Percentiles rank a stretch among this genome's conserved stretches.
These are phyloP conservation scores for Telfairia occidentalis DNA, from an alignment of 331 rosid genomes.

Conservation along the genomic window DNA sequence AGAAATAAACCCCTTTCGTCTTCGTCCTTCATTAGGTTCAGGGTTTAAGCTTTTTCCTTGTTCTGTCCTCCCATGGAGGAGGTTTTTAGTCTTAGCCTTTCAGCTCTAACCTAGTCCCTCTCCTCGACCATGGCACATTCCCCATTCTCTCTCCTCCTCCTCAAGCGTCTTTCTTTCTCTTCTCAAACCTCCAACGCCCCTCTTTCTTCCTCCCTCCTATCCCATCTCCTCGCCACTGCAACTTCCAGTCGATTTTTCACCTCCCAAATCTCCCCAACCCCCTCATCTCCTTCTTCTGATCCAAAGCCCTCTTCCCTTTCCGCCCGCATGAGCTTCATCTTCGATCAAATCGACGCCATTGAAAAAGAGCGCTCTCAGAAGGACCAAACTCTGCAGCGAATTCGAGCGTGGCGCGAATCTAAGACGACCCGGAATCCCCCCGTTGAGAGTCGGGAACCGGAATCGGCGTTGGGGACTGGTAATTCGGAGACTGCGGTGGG, in stretches of 20 bases:
- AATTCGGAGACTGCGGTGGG: not conserved
- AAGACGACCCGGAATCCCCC: constrained; percentile 24
- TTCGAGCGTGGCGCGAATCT: constrained; percentile 77
- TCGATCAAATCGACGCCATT: constrained; percentile 86
- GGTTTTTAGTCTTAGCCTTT: not conserved
- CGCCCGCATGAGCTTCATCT: constrained; percentile 77
- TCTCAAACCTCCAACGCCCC: constrained; percentile 24
- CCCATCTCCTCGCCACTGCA: constrained; percentile 15
- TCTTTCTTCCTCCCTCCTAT: constrained; percentile 6
- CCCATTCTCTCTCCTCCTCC: constrained; percentile 49
- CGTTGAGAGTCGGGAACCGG: constrained; percentile 11
- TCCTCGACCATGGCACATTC: constrained; percentile 38
- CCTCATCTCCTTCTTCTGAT: constrained; percentile 20
- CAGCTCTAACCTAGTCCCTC: constrained; percentile 3
- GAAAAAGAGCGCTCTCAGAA: constrained; percentile 72
- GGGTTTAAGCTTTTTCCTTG: constrained; percentile 37
- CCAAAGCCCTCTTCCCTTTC: constrained; percentile 64
- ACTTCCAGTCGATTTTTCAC: constrained; percentile 33
- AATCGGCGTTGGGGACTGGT: constrained; percentile 1
- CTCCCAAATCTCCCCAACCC: constrained; percentile 26
- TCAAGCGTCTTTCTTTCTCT: constrained; percentile 38
- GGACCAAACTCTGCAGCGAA: constrained; percentile 76
- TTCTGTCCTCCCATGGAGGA: constrained; percentile 11
- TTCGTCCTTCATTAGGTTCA: not conserved
- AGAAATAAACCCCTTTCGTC: no score